Evolutionary conservation across 2,329 filamentous ascomycete species (phyloP).

Genomic region (Botrytis fabae): DNA sequence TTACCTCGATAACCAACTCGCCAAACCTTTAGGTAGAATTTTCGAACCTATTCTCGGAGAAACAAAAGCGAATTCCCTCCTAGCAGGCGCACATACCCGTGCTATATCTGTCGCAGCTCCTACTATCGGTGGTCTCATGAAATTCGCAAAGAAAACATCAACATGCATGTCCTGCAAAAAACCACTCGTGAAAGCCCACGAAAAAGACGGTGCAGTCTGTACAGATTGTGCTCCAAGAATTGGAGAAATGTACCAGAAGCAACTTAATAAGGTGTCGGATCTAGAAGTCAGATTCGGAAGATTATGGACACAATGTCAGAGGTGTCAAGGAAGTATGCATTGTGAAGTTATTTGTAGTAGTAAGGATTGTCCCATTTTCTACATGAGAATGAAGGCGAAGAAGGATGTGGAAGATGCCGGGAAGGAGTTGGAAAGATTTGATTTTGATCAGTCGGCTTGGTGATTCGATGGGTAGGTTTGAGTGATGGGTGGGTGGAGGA

Average conservation of each 20-base stretch:
- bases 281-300: constrained; percentile 89
- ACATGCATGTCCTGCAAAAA: constrained; percentile 99
- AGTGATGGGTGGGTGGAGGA: neutral
- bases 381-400: constrained; percentile 99
- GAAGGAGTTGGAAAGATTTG: constrained; percentile 86
- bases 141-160: constrained; percentile 95
- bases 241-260: constrained; percentile 91
- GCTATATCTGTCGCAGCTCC: constrained; percentile 90
- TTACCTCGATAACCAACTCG: constrained; percentile 96
- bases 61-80: constrained; percentile 80
- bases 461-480: constrained; percentile 17
- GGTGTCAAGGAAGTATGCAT: constrained; percentile 97
- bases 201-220: constrained; percentile 84
- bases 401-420: constrained; percentile 96
- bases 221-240: constrained; percentile 80
- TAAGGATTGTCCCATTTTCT: constrained; percentile 97
- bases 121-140: constrained; percentile 91
- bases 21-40: constrained; percentile 90
- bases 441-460: constrained; percentile 72
- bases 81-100: constrained; percentile 94
- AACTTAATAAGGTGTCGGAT: constrained; percentile 83
- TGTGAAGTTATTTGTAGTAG: constrained; percentile 97
- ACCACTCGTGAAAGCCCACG: constrained; percentile 76
- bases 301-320: constrained; percentile 96
- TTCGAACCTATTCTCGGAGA: constrained; percentile 98